Evolutionary conservation across 305 asterid genomes (phyloP), one percentile per base, ranked within the genome.

Genomic region (Solanum hybrid): DNA sequence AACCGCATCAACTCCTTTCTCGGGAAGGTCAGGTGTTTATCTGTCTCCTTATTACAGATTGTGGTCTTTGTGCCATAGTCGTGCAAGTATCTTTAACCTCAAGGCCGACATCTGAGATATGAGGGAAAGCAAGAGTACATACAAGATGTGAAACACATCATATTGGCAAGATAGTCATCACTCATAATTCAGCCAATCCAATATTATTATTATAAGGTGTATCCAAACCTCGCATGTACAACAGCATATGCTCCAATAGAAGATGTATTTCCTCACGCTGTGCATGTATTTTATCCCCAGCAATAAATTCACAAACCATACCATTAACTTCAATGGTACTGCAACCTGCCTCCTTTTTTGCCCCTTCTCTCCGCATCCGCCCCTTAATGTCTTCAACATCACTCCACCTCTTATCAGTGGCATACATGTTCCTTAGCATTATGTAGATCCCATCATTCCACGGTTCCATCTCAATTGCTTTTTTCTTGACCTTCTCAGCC

Each of bases 401-500:
- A 84, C 91, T 89, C 99, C 99, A 97, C 94, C 99, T 93, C 90
- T 92, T 96, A 91, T 96, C 98, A 11, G 91, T 87, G 22, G 99
- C 99, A 90, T 97, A 97, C 94, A 97, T 90, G 90, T 97, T 97
- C 91, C 99, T 96, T 94, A 95, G 57, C 93, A 97, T 94, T n/a
- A 96, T 91, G 76, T 97, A 96, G 91, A 94, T 96, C 5, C 99
- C 99, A 89, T 94, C 98, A 75, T 95, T 94, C 93, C 88, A 71
- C 16, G 98, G 99, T 69, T 96, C 99, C 98, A 94, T 88, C 46
- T 80, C 89, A 69, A 96, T 93, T 26, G 95, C 98, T 94, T 90
- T 93, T 83, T 91, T 91, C 85, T 93, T 94, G 90, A 96, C 89
- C 87, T 94, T 94, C 94, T 97, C 98, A 1, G 98, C 98, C 93